Conservation (phyloP, 371 early-diverging fungal genomes). For the Rhizopus arrhizus region DNA sequence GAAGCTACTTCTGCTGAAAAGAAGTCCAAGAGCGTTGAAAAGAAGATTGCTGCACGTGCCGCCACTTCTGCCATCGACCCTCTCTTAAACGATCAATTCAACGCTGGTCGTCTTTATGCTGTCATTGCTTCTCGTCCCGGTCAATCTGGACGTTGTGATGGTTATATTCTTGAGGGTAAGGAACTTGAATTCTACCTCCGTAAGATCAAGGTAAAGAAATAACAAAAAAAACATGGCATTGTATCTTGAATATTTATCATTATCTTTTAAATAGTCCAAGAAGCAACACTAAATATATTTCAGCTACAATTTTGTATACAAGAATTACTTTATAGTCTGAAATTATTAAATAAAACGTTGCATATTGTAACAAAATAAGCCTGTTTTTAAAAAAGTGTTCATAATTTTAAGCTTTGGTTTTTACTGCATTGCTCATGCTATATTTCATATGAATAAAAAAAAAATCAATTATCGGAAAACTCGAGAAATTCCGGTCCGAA, state of each 20-base stretch:
- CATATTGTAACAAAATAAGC: neutral
- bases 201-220: constrained; percentile 75
- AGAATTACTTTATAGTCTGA: constrained; percentile 37
- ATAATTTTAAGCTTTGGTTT: neutral
- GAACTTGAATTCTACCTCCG: constrained; percentile 95
- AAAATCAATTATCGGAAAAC: neutral
- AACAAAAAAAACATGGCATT: neutral
- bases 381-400: no score
- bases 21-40: constrained; percentile 87
- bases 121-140: constrained; percentile 97
- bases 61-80: constrained; percentile 82
- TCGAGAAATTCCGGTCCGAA: neutral
- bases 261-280: constrained; percentile 18
- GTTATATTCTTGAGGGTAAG: constrained; percentile 98
- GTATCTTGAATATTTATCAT: neutral
- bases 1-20: constrained; percentile 66
- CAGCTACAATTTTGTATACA: constrained; percentile 83
- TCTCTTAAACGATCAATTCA: constrained; percentile 90
- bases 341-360: constrained; percentile 2
- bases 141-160: constrained; percentile 97
- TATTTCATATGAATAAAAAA: neutral
- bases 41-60: constrained; percentile 86
- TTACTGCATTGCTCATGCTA: neutral
- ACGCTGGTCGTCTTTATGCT: constrained; percentile 94
- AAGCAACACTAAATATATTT: constrained; percentile 36